Percentiles rank a stretch among this genome's conserved stretches.
These are phyloP conservation scores for Marsdenia floribunda DNA, from an alignment of 257 asterid genomes.

Conservation along the genomic window DNA sequence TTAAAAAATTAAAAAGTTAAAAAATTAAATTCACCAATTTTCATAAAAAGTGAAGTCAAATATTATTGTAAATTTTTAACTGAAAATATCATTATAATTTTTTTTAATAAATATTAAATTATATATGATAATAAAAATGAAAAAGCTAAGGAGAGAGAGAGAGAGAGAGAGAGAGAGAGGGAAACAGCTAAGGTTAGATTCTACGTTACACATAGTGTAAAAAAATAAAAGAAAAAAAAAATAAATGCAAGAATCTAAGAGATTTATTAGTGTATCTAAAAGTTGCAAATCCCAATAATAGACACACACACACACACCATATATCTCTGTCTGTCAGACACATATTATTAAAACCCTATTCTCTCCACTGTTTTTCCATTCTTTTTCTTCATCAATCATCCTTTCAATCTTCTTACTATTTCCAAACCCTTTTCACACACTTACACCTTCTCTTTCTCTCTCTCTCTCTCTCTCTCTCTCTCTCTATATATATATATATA, in stretches of 20 bases:
- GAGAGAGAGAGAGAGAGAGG: not conserved
- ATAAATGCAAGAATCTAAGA: too few species aligned
- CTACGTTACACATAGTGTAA: not conserved
- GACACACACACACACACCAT: not conserved
- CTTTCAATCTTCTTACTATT: not conserved
- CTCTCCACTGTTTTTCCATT: slow-evolving; percentile 9
- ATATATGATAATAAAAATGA: too few species aligned
- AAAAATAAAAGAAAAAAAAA: too few species aligned
- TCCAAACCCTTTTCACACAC: not conserved
- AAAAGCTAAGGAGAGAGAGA: too few species aligned
- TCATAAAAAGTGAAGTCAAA: too few species aligned
- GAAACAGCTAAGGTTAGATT: not conserved
- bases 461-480: too few species aligned
- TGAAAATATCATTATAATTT: too few species aligned
- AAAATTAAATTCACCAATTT: too few species aligned
- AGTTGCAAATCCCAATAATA: slow-evolving; percentile 35
- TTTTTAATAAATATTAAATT: too few species aligned
- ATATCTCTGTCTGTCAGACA: slow-evolving; percentile 24
- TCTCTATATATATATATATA: too few species aligned
- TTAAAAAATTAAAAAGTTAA: too few species aligned
- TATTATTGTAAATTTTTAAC: too few species aligned
- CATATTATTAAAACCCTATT: slow-evolving; percentile 18
- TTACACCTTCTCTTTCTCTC: not conserved
- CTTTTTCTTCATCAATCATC: not conserved
- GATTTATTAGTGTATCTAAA: not conserved